These are phyloP conservation scores for Lichtheimia ramosa DNA, from an alignment of 371 early-diverging fungal species.

Conservation along the genomic window DNA sequence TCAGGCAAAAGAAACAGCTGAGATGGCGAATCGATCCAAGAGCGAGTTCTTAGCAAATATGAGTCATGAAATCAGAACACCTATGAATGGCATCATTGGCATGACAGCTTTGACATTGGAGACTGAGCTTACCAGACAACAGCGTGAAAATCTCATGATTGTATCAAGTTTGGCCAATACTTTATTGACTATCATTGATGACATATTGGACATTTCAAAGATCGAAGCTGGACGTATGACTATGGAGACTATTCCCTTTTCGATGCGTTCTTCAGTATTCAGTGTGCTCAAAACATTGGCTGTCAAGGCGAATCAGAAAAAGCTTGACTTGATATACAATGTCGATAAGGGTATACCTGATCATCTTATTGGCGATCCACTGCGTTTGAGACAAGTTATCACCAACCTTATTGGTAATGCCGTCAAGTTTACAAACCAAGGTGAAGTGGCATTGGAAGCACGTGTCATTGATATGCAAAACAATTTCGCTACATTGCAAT, in stretches of 20 bases:
- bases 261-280: conserved; percentile 57
- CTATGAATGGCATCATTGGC: conserved; percentile 62
- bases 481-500: conserved; percentile 50
- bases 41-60: conserved; percentile 71
- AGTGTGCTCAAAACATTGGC: conserved; percentile 60
- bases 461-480: conserved; percentile 33
- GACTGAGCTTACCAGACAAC: conserved; percentile 66
- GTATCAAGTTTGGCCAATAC: conserved; percentile 63
- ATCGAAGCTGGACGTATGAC: conserved; percentile 76
- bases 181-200: conserved; percentile 69
- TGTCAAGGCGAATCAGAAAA: conserved; percentile 63
- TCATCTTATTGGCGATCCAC: conserved; percentile 67
- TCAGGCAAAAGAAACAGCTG: conserved; percentile 66
- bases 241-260: conserved; percentile 61
- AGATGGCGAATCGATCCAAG: conserved; percentile 70
- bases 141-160: conserved; percentile 69
- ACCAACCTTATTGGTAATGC: conserved; percentile 79
- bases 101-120: conserved; percentile 61
- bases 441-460: conserved; percentile 55
- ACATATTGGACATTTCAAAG: conserved; percentile 77
- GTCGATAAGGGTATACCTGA: conserved; percentile 63
- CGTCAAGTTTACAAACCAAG: conserved; percentile 76
- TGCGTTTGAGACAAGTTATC: conserved; percentile 71
- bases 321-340: conserved; percentile 54
- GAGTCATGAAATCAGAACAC: conserved; percentile 67